Evolutionary conservation across 2,329 filamentous ascomycete genomes (phyloP).

Genomic region (Penicillium italicum): DNA sequence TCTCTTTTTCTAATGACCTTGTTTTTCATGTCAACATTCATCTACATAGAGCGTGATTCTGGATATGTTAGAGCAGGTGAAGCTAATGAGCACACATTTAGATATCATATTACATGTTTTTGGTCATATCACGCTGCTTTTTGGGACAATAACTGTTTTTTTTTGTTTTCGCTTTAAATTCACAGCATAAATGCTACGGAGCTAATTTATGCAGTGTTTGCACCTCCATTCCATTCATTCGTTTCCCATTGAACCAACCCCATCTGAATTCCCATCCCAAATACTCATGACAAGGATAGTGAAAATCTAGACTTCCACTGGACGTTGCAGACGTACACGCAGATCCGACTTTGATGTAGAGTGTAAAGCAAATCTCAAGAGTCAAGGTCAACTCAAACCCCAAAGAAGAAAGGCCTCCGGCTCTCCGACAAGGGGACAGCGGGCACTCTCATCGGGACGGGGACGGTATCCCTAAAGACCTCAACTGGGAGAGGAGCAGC

Average conservation of each 20-base stretch:
- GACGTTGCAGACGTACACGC: not conserved
- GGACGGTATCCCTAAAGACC: slow-evolving; percentile 39
- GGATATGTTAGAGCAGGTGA: not conserved
- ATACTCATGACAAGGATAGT: not conserved
- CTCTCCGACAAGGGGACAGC: slow-evolving; percentile 10
- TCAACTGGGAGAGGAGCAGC: slow-evolving; percentile 16
- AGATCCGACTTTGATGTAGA: not conserved
- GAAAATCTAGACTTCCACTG: not conserved
- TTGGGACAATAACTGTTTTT: not conserved
- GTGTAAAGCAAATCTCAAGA: not conserved
- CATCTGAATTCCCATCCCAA: not conserved
- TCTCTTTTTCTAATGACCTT: not conserved
- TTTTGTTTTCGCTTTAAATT: not conserved
- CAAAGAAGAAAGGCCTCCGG: slow-evolving; percentile 11
- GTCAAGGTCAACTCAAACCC: not conserved
- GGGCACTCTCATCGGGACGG: slow-evolving; percentile 46
- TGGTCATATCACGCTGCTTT: not conserved
- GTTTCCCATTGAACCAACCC: not conserved
- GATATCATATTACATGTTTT: not conserved
- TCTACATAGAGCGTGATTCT: slow-evolving; percentile 19
- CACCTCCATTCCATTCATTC: not conserved
- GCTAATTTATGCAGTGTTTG: not conserved
- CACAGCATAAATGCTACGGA: not conserved
- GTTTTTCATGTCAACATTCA: slow-evolving; percentile 13
- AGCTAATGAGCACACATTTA: not conserved